Conservation (phyloP, 148 eudicot species). For the Vaccinium macrocarpon region DNA sequence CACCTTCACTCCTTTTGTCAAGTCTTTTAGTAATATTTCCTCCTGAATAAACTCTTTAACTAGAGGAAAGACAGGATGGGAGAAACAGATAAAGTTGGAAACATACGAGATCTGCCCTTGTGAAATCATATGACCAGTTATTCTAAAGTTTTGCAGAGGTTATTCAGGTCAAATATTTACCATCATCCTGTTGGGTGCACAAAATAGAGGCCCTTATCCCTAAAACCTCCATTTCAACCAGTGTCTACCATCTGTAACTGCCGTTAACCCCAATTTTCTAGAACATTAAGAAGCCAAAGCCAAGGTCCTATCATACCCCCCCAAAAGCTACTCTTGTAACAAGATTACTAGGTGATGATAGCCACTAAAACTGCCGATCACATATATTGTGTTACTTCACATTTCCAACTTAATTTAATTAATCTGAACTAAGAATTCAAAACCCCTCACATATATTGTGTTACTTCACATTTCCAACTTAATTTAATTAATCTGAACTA, state of each 20-base stretch:
- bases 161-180: not conserved
- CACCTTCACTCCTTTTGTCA: too few species aligned
- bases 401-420: not conserved
- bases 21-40: too few species aligned
- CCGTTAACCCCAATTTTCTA: not conserved
- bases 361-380: not conserved
- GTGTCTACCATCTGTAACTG: not conserved
- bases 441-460: too few species aligned
- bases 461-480: too few species aligned
- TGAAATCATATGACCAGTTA: not conserved
- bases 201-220: not conserved
- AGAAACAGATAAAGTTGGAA: too few species aligned
- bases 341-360: not conserved
- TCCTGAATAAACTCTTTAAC: too few species aligned
- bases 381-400: too few species aligned
- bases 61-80: too few species aligned
- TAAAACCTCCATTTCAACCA: not conserved
- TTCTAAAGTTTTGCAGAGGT: not conserved
- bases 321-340: too few species aligned
- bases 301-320: too few species aligned
- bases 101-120: not conserved
- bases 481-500: too few species aligned
- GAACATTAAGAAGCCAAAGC: too few species aligned
- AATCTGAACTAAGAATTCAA: not conserved
- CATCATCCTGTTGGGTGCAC: not conserved